Evolutionary conservation across 176 grass and related monocot species (phyloP).

Genomic region (Secale cereale): DNA sequence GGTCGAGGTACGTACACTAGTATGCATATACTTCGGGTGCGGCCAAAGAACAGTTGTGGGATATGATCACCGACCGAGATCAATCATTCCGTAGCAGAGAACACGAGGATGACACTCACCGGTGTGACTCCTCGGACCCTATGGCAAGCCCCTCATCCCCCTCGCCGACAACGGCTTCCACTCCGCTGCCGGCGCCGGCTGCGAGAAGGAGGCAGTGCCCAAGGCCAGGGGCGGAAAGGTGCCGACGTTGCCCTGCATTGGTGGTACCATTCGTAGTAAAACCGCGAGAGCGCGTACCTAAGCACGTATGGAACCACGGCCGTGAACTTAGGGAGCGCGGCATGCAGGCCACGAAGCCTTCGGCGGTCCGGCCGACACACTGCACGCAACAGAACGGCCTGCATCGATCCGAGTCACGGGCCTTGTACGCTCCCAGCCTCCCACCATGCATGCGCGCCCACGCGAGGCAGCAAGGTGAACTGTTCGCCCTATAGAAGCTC

Average conservation of each 20-base stretch:
- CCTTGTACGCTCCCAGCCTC: neutral
- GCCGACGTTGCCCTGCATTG: neutral
- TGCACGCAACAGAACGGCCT: neutral
- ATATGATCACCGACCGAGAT: neutral
- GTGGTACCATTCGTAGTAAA: neutral
- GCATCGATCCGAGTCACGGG: constrained; percentile 2
- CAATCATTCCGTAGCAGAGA: neutral
- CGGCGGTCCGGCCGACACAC: constrained; percentile 1
- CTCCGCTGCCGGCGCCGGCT: neutral
- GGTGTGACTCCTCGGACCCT: too few relatives aligned
- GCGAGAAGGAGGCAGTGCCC: neutral
- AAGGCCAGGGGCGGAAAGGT: neutral
- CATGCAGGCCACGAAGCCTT: neutral
- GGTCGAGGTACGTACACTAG: neutral
- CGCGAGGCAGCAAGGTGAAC: neutral
- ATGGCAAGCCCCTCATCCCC: neutral
- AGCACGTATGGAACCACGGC: neutral
- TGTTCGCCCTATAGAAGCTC: neutral
- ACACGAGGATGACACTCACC: neutral
- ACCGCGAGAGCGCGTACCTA: neutral
- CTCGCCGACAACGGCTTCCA: neutral
- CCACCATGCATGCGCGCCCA: neutral
- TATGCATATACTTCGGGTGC: neutral
- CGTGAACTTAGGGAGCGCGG: neutral
- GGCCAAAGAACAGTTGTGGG: neutral